Evolutionary conservation across 129 eudicot genomes (phyloP).

Genomic region (Arctium lappa): DNA sequence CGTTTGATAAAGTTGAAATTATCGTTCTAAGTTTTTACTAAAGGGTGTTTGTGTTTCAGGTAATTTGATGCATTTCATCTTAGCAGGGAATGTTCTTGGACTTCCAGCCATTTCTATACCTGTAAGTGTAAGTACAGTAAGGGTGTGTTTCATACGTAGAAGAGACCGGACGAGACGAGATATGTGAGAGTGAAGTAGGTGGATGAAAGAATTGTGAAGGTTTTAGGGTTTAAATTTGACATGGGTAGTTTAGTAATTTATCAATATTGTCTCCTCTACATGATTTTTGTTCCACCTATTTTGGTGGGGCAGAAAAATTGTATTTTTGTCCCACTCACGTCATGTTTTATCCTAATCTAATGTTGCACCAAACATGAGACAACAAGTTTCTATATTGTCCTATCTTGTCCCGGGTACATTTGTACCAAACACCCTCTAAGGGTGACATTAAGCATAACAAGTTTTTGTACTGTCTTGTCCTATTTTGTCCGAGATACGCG

Average conservation of each 20-base stretch:
- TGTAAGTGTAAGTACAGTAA: too few relatives aligned
- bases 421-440: too few relatives aligned
- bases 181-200: neutral
- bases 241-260: neutral
- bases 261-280: too few relatives aligned
- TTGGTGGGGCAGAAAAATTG: neutral
- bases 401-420: too few relatives aligned
- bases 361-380: neutral
- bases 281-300: neutral
- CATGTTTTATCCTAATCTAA: neutral
- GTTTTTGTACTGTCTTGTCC: neutral
- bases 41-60: constrained; percentile 28
- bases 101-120: constrained; percentile 79
- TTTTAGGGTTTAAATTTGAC: neutral
- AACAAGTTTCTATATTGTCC: too few relatives aligned
- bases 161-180: neutral
- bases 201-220: neutral
- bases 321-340: neutral
- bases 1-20: neutral
- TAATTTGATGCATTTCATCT: constrained; percentile 61
- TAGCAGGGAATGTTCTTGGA: constrained; percentile 68
- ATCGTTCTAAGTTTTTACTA: neutral
- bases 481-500: neutral
- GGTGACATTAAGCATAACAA: too few relatives aligned
- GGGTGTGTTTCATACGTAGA: neutral